Base-by-base conservation (phyloP, 371 early-diverging fungal species). In the Mucor piriformis region DNA sequence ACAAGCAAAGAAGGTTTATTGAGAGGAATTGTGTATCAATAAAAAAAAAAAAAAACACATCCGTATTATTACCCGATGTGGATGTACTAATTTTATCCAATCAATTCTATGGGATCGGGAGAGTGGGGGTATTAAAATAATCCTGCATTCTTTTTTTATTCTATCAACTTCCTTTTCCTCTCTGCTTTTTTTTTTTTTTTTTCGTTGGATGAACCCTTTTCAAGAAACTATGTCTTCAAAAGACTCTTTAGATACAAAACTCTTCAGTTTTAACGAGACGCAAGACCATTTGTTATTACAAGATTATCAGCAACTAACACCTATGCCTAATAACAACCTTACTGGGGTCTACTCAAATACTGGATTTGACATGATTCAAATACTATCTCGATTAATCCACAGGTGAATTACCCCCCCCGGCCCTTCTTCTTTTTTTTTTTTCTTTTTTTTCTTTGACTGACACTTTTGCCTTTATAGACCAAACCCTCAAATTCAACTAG, bases 291-390 rank as follows among this genome's bases (percentile, higher is more conserved):
- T 27, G 18, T 24, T 20, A 29, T 25, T 16, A n/a, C 24, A n/a
- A 38, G 37, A 20, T 1, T 40, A 10, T 10, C 15, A 29, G 10
- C 27, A 2, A 54, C 20, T 21, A 8, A 24, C 13, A 47, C 37
- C 33, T 18, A n/a, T n/a, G n/a, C n/a, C n/a, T n/a, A 24, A 48
- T 32, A 32, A 42, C 29, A 6, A 18, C 23, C 18, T 67, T 15
- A 38, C 75, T 12, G 72, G 78, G 15, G 54, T 81, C 4, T 77
- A 77, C 46, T 75, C 77, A 1, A 74, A 64, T 54, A 62, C 82
- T 1, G 88, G 88, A 15, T 86, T 86, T 62, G 88, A 88, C 65
- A 73, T 88, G 70, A 57, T 87, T 21, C 65, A 70, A 1, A 66
- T 86, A 15, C 59, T 88, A 42, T 72, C 81, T 2, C 38, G 54